Evolutionary conservation across 2,329 filamentous ascomycete genomes (phyloP).

Genomic region (Truncatella angustata): DNA sequence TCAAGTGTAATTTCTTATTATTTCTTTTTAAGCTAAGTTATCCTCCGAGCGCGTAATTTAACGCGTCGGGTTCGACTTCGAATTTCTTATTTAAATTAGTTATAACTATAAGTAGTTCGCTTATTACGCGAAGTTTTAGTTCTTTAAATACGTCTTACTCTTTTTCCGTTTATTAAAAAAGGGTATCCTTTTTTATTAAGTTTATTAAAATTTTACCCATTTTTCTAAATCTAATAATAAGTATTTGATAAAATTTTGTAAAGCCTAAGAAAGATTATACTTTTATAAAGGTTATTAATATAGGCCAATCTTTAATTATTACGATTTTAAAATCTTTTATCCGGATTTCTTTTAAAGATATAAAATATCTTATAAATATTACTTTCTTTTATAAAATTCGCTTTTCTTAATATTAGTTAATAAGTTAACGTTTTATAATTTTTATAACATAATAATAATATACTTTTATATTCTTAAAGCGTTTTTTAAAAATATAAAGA

Average conservation of each 20-base stretch:
- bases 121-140: not conserved
- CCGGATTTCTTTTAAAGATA: conserved; percentile 21
- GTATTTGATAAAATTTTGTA: conserved; percentile 9
- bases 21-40: conserved; percentile 10
- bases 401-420: conserved; percentile 25
- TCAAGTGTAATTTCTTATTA: conserved; percentile 8
- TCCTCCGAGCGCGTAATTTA: conserved; percentile 1
- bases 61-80: conserved; percentile 6
- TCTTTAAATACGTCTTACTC: not conserved
- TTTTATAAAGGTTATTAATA: conserved; percentile 15
- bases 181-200: not conserved
- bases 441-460: conserved; percentile 18
- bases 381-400: conserved; percentile 26
- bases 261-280: not conserved
- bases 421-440: not conserved
- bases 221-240: conserved; percentile 5
- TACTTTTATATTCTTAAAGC: conserved; percentile 21
- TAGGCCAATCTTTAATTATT: conserved; percentile 20
- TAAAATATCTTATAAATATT: conserved; percentile 29
- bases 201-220: not conserved
- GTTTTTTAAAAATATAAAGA: conserved; percentile 25
- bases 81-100: conserved; percentile 8
- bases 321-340: conserved; percentile 25
- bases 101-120: conserved; percentile 12
- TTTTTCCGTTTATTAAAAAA: not conserved